Conservation (phyloP, 2,329 filamentous ascomycete species). For the Hirsutella thompsonii region DNA sequence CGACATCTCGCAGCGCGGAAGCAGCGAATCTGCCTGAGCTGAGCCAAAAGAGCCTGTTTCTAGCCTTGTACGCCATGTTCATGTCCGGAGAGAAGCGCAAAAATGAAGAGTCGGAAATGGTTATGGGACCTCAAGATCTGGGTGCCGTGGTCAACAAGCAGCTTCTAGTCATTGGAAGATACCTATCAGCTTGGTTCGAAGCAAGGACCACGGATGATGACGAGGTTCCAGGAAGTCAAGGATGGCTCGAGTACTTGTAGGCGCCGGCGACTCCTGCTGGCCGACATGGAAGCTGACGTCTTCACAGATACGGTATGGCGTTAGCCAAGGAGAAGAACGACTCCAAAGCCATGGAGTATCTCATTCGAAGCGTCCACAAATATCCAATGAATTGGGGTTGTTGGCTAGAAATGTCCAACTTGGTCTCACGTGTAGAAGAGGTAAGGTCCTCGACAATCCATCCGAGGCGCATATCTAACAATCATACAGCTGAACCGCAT, state of each 20-base stretch:
- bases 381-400: slow-evolving; percentile 96
- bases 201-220: slow-evolving; percentile 47
- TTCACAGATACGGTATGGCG: slow-evolving; percentile 68
- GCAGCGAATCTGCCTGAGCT: slow-evolving; percentile 36
- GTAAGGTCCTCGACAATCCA: slow-evolving; percentile 30
- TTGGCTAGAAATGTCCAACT: slow-evolving; percentile 80
- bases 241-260: slow-evolving; percentile 81
- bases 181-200: slow-evolving; percentile 70
- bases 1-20: slow-evolving; percentile 9
- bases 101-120: slow-evolving; percentile 94
- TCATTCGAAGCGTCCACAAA: slow-evolving; percentile 77
- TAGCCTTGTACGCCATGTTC: slow-evolving; percentile 85
- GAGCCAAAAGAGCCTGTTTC: slow-evolving; percentile 85
- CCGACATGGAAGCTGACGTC: background rate
- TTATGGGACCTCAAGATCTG: slow-evolving; percentile 83
- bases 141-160: slow-evolving; percentile 79
- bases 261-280: slow-evolving; percentile 11
- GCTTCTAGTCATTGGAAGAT: slow-evolving; percentile 59
- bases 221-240: slow-evolving; percentile 54
- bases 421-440: slow-evolving; percentile 71
- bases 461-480: background rate
- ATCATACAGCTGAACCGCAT: slow-evolving; percentile 53
- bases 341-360: slow-evolving; percentile 67
- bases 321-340: slow-evolving; percentile 87
- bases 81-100: slow-evolving; percentile 91